These are phyloP conservation scores for Kuraishia capsulata DNA, from an alignment of 805 yeast genomes.

Conservation along the genomic window DNA sequence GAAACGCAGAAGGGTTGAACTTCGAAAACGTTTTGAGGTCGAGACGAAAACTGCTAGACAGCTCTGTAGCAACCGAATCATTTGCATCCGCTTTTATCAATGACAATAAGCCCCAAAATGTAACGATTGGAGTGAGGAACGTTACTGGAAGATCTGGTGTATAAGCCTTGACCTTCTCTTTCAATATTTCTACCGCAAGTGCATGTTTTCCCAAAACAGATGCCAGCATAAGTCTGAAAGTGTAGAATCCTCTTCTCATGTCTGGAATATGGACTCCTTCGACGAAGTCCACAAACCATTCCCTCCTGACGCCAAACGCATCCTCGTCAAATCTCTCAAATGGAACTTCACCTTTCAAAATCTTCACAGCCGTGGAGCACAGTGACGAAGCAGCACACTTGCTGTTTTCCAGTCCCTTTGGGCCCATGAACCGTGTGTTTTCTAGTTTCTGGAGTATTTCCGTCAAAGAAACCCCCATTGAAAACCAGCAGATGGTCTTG, in stretches of 20 bases:
- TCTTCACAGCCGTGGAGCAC: background rate
- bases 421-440: background rate
- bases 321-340: background rate
- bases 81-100: slow-evolving; percentile 9
- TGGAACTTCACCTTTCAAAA: background rate
- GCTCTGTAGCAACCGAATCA: background rate
- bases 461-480: slow-evolving; percentile 6
- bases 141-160: background rate
- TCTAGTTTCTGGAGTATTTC: slow-evolving; percentile 6
- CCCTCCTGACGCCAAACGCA: background rate
- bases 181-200: background rate
- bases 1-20: slow-evolving; percentile 27
- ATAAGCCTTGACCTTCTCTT: background rate
- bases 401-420: background rate
- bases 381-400: background rate
- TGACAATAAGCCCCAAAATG: slow-evolving; percentile 7
- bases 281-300: background rate
- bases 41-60: slow-evolving; percentile 1
- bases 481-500: slow-evolving; percentile 9
- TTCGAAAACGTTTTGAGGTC: slow-evolving; percentile 25
- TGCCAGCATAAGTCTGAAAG: background rate
- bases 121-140: slow-evolving; percentile 6
- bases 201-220: background rate
- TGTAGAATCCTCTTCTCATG: background rate
- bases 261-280: background rate